Evolutionary conservation across 805 yeast species (phyloP), one percentile per base, ranked within the genome.

Genomic region (Wickerhamiella alocasiicola): DNA sequence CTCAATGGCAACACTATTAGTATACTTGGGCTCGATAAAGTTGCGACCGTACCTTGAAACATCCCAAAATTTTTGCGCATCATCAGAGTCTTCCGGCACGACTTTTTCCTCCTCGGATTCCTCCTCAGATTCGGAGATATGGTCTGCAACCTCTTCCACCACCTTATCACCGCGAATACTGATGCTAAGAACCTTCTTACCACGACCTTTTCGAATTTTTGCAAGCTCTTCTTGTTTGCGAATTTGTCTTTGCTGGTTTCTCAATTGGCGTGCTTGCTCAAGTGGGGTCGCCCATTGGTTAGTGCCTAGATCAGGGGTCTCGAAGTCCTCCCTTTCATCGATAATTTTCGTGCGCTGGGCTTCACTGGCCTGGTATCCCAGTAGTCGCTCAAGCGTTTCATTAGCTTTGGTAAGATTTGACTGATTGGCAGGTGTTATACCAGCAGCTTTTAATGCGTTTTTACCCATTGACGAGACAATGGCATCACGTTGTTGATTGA

Each of bases 281-380:
- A 78, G 68, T 1, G 94, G 78, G 28, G 67, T 64, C 0, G 94
- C 76, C 97, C 98, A 91, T 46, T 78, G 63, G 49, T 73, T 78
- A 29, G 69, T 53, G 24, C 66, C 68, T 1, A 70, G 61, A 2
- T 64, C 63, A 0, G 83, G 73, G 42, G 78, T 59, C 37, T 82
- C 93, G 55, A 72, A 83, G 56, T 91, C 98, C 4, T 94, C 74
- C 0, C 93, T 95, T 55, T 83, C 78, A 56, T 91, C 99, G 29
- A 93, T 87, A 47, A 91, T 84, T 50, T 74, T 75, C 0, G 98
- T 91, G 56, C 99, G 68, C 56, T 84, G 93, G 1, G 87, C 82
- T 5, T 93, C 81, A 13, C 87, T 76, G 2, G 73, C 82, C 57
- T 91, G 98, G 57, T 77, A 91, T 46, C 75, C 71, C 32, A 91